Percentiles rank a stretch among this genome's conserved stretches.
These are phyloP conservation scores for Magnusiomyces starmeri DNA, from an alignment of 1,139 yeast species.

Conservation along the genomic window DNA sequence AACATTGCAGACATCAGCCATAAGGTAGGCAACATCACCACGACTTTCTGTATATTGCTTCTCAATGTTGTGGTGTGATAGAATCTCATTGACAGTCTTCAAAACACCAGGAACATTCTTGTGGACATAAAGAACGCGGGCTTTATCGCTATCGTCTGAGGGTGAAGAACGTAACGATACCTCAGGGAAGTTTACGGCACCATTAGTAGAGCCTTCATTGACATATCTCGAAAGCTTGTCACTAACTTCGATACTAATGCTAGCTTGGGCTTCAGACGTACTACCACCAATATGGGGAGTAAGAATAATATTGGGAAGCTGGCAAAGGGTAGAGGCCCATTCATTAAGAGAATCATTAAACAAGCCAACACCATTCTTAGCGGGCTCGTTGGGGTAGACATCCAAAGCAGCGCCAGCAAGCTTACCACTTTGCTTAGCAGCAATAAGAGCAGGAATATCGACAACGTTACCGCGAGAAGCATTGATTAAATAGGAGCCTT, in stretches of 20 bases:
- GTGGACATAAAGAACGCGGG: conserved; percentile 92
- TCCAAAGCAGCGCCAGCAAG: conserved; percentile 97
- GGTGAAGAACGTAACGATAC: conserved; percentile 85
- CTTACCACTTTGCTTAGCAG: conserved; percentile 87
- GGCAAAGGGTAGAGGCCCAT: conserved; percentile 78
- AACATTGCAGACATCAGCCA: conserved; percentile 95
- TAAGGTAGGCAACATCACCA: conserved; percentile 93
- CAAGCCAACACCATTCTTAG: conserved; percentile 83
- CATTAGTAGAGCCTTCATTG: conserved; percentile 93
- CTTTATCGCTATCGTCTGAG: conserved; percentile 74
- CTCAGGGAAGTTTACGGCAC: conserved; percentile 99
- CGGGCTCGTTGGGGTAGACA: conserved; percentile 96
- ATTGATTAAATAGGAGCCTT: conserved; percentile 88
- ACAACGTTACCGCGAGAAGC: conserved; percentile 98
- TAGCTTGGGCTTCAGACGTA: conserved; percentile 97
- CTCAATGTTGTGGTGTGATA: conserved; percentile 92
- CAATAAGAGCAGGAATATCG: conserved; percentile 87
- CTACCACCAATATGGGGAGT: conserved; percentile 99
- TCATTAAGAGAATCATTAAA: conserved; percentile 65
- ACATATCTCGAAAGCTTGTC: conserved; percentile 80
- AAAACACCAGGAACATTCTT: conserved; percentile 98
- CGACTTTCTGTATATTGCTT: conserved; percentile 95
- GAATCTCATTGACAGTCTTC: conserved; percentile 92
- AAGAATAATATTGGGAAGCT: conserved; percentile 80
- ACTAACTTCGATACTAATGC: conserved; percentile 94